A percentile compares a stretch with the other conserved stretches of the same genome.
Conservation (phyloP, 169 alveolate genomes). For the Amoebophrya sp. region DNA sequence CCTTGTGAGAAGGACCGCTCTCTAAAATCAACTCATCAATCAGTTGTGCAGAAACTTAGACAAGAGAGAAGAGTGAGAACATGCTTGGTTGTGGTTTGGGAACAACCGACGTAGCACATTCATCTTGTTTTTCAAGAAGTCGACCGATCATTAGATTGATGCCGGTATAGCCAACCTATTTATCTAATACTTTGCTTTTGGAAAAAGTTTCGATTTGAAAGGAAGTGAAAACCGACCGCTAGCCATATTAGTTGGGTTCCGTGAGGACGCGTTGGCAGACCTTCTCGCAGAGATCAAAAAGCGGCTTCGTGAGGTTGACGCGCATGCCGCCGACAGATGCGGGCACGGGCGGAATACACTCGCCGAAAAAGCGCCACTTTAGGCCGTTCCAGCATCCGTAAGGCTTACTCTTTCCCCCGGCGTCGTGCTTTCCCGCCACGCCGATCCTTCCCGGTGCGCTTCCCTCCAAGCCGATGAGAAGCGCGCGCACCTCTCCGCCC, state of each 20-base stretch:
- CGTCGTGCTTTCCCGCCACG: slow-evolving; percentile 25
- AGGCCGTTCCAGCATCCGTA: not conserved
- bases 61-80: no score
- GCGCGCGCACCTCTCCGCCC: not conserved
- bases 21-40: no score
- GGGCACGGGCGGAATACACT: not conserved
- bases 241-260: no score
- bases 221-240: no score
- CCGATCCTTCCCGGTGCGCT: not conserved
- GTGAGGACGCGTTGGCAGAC: not conserved
- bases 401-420: not conserved
- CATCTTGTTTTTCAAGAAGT: no score
- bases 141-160: no score
- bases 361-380: slow-evolving; percentile 10
- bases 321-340: slow-evolving; percentile 22
- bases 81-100: no score
- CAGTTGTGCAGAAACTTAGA: no score
- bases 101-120: no score
- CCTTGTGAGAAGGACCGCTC: not conserved
- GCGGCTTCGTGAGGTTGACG: not conserved
- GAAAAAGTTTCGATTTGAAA: no score
- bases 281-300: not conserved
- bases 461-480: not conserved
- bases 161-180: no score
- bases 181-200: no score